These are phyloP conservation scores for Cytospora mali DNA, from an alignment of 2,329 filamentous ascomycete species.

Conservation along the genomic window DNA sequence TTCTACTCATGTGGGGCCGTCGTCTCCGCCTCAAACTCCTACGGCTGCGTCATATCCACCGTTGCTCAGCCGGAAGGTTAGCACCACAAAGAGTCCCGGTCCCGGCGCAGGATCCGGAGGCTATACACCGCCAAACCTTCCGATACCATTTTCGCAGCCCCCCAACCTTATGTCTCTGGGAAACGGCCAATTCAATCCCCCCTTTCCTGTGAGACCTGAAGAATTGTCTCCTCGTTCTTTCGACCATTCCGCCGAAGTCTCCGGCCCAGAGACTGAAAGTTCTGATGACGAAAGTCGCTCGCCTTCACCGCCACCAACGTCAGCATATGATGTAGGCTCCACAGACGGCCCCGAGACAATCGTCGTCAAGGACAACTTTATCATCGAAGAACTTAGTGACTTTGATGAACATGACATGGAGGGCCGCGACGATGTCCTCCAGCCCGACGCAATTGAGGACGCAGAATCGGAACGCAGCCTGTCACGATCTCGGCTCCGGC, in stretches of 20 bases:
- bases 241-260: conserved; percentile 37
- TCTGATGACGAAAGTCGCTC: conserved; percentile 32
- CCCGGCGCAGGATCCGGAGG: conserved; percentile 16
- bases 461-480: conserved; percentile 45
- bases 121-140: conserved; percentile 28
- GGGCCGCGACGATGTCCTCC: conserved; percentile 46
- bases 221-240: conserved; percentile 45
- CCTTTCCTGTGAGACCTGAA: conserved; percentile 37
- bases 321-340: background rate
- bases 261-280: conserved; percentile 33
- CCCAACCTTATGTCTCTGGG: conserved; percentile 37
- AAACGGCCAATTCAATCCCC: conserved; percentile 39
- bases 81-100: conserved; percentile 27
- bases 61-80: conserved; percentile 36
- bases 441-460: conserved; percentile 51
- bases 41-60: conserved; percentile 38
- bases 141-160: conserved; percentile 32
- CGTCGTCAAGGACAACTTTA: conserved; percentile 37
- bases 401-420: conserved; percentile 48
- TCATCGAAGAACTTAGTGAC: conserved; percentile 49
- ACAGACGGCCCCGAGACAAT: conserved; percentile 4
- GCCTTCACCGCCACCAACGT: conserved; percentile 31
- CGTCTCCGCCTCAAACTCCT: conserved; percentile 48
- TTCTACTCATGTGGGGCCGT: conserved; percentile 40
- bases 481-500: background rate